Evolutionary conservation across 306 rosid genomes (phyloP).

Genomic region (Prunus mume): DNA sequence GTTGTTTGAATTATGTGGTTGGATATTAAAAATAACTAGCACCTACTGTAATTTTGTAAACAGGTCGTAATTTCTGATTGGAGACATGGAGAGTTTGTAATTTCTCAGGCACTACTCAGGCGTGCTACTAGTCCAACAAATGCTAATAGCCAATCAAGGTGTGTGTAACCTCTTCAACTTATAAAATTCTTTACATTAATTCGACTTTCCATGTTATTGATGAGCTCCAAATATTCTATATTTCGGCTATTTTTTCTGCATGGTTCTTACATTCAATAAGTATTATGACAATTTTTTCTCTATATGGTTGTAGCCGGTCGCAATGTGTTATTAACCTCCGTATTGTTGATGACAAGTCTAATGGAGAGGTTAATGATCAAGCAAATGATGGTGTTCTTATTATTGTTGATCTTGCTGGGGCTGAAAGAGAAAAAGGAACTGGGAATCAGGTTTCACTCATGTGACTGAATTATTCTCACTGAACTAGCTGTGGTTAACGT

Average conservation of each 20-base stretch:
- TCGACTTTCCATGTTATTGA: not conserved
- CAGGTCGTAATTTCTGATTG: slow-evolving; percentile 56
- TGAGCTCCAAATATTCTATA: not conserved
- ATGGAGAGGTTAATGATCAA: slow-evolving; percentile 36
- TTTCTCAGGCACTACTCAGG: slow-evolving; percentile 62
- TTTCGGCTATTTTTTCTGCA: not conserved
- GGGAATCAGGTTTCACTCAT: slow-evolving; percentile 68
- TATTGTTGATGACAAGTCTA: slow-evolving; percentile 34
- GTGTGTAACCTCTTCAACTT: slow-evolving; percentile 1
- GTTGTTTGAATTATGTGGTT: not conserved
- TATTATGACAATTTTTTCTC: slow-evolving; percentile 1
- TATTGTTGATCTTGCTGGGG: slow-evolving; percentile 91
- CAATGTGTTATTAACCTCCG: slow-evolving; percentile 78
- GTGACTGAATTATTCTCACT: not conserved
- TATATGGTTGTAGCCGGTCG: slow-evolving; percentile 56
- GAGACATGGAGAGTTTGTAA: slow-evolving; percentile 57
- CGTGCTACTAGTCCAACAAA: slow-evolving; percentile 85
- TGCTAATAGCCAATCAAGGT: slow-evolving; percentile 84
- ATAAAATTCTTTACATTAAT: not conserved
- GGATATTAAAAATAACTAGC: not conserved
- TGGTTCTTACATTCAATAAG: not conserved
- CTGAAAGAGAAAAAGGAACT: slow-evolving; percentile 87
- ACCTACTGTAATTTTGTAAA: slow-evolving; percentile 1
- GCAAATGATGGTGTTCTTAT: slow-evolving; percentile 54
- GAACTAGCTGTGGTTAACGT: not conserved